These are phyloP conservation scores for Aspergillus latus DNA, from an alignment of 2,329 filamentous ascomycete species.

Conservation along the genomic window DNA sequence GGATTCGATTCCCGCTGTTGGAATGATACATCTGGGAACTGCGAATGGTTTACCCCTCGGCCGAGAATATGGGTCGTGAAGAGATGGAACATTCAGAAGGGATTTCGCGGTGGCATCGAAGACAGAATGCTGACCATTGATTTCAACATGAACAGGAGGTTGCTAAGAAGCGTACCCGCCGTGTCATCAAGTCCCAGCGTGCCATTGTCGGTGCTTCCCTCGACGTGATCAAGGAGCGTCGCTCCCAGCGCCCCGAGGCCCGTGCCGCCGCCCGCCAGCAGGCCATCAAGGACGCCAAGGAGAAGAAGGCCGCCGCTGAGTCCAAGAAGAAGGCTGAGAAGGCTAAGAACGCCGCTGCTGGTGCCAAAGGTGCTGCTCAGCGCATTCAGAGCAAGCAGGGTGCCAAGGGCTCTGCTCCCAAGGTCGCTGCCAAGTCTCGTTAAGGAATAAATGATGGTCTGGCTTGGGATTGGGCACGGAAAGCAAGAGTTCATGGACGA, in stretches of 20 bases:
- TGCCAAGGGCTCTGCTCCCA: constrained; percentile 82
- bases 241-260: constrained; percentile 89
- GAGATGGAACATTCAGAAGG: not conserved
- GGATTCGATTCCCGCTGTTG: constrained; percentile 22
- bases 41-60: not conserved
- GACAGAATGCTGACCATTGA: constrained; percentile 29
- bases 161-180: constrained; percentile 99
- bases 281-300: constrained; percentile 97
- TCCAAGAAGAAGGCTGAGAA: constrained; percentile 98
- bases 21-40: constrained; percentile 14
- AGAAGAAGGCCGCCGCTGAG: constrained; percentile 88
- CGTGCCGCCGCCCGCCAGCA: constrained; percentile 83
- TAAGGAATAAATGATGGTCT: constrained; percentile 53
- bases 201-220: constrained; percentile 98
- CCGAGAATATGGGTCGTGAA: not conserved
- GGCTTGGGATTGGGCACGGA: constrained; percentile 31
- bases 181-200: constrained; percentile 97
- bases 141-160: constrained; percentile 71
- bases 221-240: constrained; percentile 99
- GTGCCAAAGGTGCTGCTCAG: constrained; percentile 73
- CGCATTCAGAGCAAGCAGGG: constrained; percentile 96
- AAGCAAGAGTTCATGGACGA: constrained; percentile 24
- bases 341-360: constrained; percentile 80
- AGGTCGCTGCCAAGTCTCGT: constrained; percentile 83
- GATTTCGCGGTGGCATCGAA: not conserved